Evolutionary conservation across 305 asterid species (phyloP).

Genomic region (Stenogyne calaminthoides): DNA sequence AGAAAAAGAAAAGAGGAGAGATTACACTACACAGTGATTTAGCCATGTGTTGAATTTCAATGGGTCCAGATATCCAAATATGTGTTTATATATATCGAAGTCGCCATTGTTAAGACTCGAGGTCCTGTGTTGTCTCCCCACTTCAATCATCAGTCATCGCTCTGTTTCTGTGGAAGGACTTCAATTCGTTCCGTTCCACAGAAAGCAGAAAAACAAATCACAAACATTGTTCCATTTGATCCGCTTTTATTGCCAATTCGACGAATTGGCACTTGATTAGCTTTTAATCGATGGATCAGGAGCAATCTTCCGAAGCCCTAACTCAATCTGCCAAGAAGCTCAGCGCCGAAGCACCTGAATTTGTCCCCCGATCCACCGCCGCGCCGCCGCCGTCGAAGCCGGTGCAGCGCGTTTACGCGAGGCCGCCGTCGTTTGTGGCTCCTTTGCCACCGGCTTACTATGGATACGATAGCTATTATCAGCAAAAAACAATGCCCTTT

Average conservation of each 20-base stretch:
- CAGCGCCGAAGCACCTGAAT: constrained; percentile 78
- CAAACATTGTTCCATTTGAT: not conserved
- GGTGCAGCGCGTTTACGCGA: constrained; percentile 30
- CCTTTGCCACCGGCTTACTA: constrained; percentile 43
- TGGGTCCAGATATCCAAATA: constrained; percentile 9
- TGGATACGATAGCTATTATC: constrained; percentile 41
- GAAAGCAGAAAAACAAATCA: not conserved
- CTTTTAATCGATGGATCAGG: constrained; percentile 44
- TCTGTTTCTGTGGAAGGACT: not conserved
- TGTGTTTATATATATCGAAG: not conserved
- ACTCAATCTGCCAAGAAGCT: constrained; percentile 46
- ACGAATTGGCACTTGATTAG: not conserved
- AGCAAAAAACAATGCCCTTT: constrained; percentile 44
- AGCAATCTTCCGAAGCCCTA: constrained; percentile 43
- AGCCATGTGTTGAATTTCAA: constrained; percentile 19
- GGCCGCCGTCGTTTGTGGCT: constrained; percentile 45
- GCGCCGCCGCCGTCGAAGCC: constrained; percentile 32
- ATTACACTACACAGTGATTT: not conserved
- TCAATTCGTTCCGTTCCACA: not conserved
- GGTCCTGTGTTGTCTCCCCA: not conserved
- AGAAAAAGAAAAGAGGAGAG: no score
- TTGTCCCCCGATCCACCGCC: constrained; percentile 53
- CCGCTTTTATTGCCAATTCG: constrained; percentile 18
- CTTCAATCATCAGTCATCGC: not conserved
- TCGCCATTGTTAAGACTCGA: constrained; percentile 21